Base-by-base conservation (phyloP, 1,139 yeast genomes). In the Saccharomyces hybrid region DNA sequence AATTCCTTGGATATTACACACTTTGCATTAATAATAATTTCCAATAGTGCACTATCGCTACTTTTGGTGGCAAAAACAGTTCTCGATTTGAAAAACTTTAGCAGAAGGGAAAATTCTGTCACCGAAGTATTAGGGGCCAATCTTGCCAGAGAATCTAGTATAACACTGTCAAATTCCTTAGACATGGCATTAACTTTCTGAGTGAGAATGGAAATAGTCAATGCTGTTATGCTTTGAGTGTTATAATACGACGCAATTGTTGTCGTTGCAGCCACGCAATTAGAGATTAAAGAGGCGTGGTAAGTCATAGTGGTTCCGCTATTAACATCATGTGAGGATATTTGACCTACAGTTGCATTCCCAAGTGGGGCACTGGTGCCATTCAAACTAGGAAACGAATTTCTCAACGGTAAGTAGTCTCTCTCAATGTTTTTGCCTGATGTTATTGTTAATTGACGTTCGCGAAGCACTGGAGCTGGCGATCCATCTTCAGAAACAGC, bases 121-220 rank as follows among this genome's bases (percentile, higher is more conserved):
- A 76, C 78, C 1, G 82, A 79, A 34, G 80, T 72, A 50, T 64
- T 72, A 1, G 82, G 77, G 1, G 84, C 82, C 65, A 84, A 74
- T 4, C 74, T 69, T 4, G 81, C 76, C 53, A 83, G 70, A 0
- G 85, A 84, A 51, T 73, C 71, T 47, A 82, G 68, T 50, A 82
- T 74, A 34, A 75, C 67, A 2, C 72, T 71, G 27, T 76, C 79
- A 42, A 76, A 63, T 5, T 64, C 67, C 41, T 66, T 61, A 2
- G 77, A 72, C 6, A 74, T 73, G 32, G 74, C 76, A 51, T 76
- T 76, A 14, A 83, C 75, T 65, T 93, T 93, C 70, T 93, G 98
- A 14, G 88, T 81, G 55, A 93, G 75, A 48, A 93, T 84, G 0
- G 96, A 86, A 6, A 88, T 83, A 0, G 95, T 85, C 59, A 93